phyloP scores from a whole-genome alignment of 192 early-diverging fungal genomes.

The Entomortierella chlamydospora region DNA sequence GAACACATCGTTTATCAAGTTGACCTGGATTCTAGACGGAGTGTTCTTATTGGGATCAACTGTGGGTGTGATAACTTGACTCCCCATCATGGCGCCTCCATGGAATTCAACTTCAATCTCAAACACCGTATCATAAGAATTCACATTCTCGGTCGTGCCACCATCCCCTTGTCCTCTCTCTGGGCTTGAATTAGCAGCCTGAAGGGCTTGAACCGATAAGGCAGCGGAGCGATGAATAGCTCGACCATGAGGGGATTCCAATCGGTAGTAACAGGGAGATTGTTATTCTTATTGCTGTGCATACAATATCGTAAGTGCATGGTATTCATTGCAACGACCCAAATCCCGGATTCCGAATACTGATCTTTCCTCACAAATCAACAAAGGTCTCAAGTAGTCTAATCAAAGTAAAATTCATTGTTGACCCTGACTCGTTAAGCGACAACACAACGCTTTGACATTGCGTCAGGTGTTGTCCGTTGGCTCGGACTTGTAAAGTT shows the following conservation, averaged over 20 bases:
- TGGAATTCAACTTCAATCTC: constrained; percentile 44
- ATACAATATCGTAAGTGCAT: too few species aligned
- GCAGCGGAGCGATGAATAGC: constrained; percentile 14
- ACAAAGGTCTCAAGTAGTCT: too few species aligned
- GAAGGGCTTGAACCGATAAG: constrained; percentile 16
- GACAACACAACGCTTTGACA: too few species aligned
- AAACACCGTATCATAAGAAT: constrained; percentile 28
- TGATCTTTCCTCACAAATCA: neutral
- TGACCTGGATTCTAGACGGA: constrained; percentile 49
- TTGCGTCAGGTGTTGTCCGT: too few species aligned
- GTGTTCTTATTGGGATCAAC: neutral
- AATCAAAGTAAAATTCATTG: too few species aligned
- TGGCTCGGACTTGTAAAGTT: too few species aligned
- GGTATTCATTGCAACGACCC: too few species aligned
- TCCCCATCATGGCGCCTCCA: constrained; percentile 10
- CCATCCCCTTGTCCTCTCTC: constrained; percentile 23
- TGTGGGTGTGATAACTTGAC: constrained; percentile 14
- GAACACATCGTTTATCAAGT: constrained; percentile 58
- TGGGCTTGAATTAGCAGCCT: constrained; percentile 23
- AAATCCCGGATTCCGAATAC: neutral
- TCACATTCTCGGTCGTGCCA: constrained; percentile 37
- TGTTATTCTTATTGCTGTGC: neutral
- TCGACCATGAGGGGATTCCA: constrained; percentile 2
- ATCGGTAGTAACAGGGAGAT: neutral
- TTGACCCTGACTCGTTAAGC: too few species aligned